These are phyloP conservation scores for Entomortierella parvispora DNA, from an alignment of 192 early-diverging fungal genomes.

Conservation along the genomic window DNA sequence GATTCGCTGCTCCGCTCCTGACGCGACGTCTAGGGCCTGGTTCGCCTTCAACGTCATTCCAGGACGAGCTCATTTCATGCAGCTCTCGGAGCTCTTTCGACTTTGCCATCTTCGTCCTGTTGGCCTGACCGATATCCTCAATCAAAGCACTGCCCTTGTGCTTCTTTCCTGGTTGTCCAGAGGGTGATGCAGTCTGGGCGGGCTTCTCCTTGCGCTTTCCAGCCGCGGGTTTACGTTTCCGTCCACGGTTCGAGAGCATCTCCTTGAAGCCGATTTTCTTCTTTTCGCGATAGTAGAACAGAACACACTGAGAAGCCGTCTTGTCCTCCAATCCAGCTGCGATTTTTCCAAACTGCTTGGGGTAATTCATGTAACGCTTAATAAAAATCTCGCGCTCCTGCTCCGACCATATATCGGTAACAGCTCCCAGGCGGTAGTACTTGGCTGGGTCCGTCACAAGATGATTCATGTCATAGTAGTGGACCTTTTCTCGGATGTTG, in stretches of 20 bases:
- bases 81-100: slow-evolving; percentile 58
- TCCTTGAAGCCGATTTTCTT: slow-evolving; percentile 77
- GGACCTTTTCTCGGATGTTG: slow-evolving; percentile 59
- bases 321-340: slow-evolving; percentile 71
- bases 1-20: slow-evolving; percentile 27
- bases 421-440: slow-evolving; percentile 70
- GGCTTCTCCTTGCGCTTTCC: slow-evolving; percentile 60
- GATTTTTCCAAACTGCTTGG: slow-evolving; percentile 83
- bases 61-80: slow-evolving; percentile 52
- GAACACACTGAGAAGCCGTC: slow-evolving; percentile 73
- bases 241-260: slow-evolving; percentile 62
- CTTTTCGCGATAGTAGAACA: slow-evolving; percentile 85
- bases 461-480: slow-evolving; percentile 70
- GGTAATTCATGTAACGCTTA: slow-evolving; percentile 70
- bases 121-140: slow-evolving; percentile 66
- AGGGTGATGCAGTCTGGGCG: slow-evolving; percentile 48
- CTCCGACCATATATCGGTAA: slow-evolving; percentile 71
- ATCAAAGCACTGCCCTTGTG: slow-evolving; percentile 52
- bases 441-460: slow-evolving; percentile 64
- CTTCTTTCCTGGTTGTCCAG: slow-evolving; percentile 42
- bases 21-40: slow-evolving; percentile 33
- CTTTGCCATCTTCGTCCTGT: slow-evolving; percentile 56
- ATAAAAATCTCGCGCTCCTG: slow-evolving; percentile 73
- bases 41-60: slow-evolving; percentile 45
- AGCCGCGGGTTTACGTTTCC: slow-evolving; percentile 46